phyloP scores from a whole-genome alignment of 345 rosid species.

The Gossypium anomalum region DNA sequence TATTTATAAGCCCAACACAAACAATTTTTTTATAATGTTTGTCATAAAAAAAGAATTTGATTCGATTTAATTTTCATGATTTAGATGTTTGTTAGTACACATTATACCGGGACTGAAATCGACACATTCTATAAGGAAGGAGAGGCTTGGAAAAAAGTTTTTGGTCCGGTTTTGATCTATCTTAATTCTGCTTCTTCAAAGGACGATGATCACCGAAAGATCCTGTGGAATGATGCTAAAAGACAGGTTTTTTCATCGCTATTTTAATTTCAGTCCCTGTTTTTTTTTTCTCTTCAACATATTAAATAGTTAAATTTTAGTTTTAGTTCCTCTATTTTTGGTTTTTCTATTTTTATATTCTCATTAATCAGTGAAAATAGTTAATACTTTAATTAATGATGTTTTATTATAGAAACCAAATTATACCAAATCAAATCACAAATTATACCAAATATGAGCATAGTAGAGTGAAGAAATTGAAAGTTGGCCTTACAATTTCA shows the following conservation, averaged over 20 bases:
- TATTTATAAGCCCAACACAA: neutral
- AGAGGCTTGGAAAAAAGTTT: constrained; percentile 75
- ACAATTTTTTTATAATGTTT: neutral
- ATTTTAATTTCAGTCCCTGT: neutral
- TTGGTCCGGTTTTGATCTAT: constrained; percentile 73
- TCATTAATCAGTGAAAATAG: too few relatives aligned
- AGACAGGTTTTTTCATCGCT: constrained; percentile 39
- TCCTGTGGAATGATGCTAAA: constrained; percentile 81
- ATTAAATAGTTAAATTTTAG: too few relatives aligned
- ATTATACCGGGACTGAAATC: constrained; percentile 63
- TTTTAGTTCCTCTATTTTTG: too few relatives aligned
- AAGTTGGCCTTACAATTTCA: too few relatives aligned
- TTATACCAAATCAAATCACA: too few relatives aligned
- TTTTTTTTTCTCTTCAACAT: neutral
- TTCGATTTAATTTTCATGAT: neutral
- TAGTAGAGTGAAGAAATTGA: too few relatives aligned
- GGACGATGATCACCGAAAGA: neutral
- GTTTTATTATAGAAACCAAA: too few relatives aligned
- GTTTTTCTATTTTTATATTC: too few relatives aligned
- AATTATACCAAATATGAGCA: neutral
- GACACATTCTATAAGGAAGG: constrained; percentile 42
- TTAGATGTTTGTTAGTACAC: constrained; percentile 89
- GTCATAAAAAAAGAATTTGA: neutral
- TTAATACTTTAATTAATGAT: too few relatives aligned
- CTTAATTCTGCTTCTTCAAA: constrained; percentile 47